Evolutionary conservation across 2,329 filamentous ascomycete genomes (phyloP).

Genomic region (Xenosphaeropsis pyriputrescens): DNA sequence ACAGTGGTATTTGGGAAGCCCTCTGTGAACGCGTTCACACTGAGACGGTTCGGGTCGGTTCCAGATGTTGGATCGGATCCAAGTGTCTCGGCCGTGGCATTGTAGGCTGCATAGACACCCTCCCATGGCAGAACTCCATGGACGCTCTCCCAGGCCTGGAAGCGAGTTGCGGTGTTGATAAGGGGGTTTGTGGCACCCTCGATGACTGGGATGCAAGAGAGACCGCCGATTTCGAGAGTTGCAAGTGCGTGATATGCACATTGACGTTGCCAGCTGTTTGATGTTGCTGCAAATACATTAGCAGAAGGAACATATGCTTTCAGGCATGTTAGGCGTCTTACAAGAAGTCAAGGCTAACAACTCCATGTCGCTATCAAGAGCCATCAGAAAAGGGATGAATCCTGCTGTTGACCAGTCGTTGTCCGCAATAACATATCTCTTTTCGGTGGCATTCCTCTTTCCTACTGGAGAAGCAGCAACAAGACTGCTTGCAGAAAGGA

Average conservation of each 20-base stretch:
- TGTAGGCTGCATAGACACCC: conserved; percentile 27
- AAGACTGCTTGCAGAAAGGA: no score
- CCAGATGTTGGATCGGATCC: conserved; percentile 30
- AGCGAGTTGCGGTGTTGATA: conserved; percentile 26
- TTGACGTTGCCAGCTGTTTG: conserved; percentile 29
- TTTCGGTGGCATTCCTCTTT: no score
- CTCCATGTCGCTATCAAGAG: conserved; percentile 27
- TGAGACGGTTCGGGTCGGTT: conserved; percentile 23
- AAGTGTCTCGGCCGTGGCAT: conserved; percentile 16
- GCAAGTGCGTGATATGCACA: conserved; percentile 28
- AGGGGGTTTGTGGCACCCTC: conserved; percentile 30
- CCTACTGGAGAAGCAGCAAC: no score
- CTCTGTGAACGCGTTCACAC: conserved; percentile 24
- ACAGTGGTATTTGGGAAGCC: conserved; percentile 29
- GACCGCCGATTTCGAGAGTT: conserved; percentile 27
- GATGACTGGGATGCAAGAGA: conserved; percentile 31
- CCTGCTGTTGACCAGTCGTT: conserved; percentile 28
- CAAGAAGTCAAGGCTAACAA: conserved; percentile 23
- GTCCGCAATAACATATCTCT: conserved; percentile 24
- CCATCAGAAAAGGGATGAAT: conserved; percentile 28
- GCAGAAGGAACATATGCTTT: not conserved
- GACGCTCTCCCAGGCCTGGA: conserved; percentile 27
- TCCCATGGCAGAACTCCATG: conserved; percentile 29
- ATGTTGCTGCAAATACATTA: conserved; percentile 15
- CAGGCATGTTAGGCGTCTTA: not conserved